phyloP scores from a whole-genome alignment of 1,284 basidiomycete species.

The Macrocystidia cucumis region DNA sequence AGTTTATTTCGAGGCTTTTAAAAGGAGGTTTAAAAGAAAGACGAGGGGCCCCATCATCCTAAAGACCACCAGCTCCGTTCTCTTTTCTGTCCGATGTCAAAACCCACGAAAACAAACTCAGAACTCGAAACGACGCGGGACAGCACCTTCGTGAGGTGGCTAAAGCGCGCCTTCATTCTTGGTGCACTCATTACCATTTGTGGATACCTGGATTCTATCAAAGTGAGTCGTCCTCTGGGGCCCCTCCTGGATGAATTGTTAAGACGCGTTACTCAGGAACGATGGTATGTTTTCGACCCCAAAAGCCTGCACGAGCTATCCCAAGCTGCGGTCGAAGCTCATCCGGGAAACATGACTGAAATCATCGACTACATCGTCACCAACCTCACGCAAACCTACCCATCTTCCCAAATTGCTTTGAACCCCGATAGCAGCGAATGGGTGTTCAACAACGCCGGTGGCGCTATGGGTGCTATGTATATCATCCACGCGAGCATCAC shows the following conservation, averaged over 20 bases:
- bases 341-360: slow-evolving; percentile 52
- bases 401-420: slow-evolving; percentile 45
- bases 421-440: slow-evolving; percentile 73
- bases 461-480: slow-evolving; percentile 98
- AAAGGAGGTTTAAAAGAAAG: too few species aligned
- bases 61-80: too few species aligned
- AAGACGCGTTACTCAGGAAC: slow-evolving; percentile 24
- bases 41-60: too few species aligned
- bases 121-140: too few species aligned
- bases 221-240: slow-evolving; percentile 29
- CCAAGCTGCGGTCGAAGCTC: slow-evolving; percentile 58
- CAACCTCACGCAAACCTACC: slow-evolving; percentile 67
- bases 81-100: too few species aligned
- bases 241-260: slow-evolving; percentile 1
- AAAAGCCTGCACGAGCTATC: slow-evolving; percentile 59
- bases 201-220: slow-evolving; percentile 48
- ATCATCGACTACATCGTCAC: slow-evolving; percentile 75
- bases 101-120: too few species aligned
- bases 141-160: too few species aligned
- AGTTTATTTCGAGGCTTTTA: too few species aligned
- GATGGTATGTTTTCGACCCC: slow-evolving; percentile 71
- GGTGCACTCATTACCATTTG: slow-evolving; percentile 33
- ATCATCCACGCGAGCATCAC: slow-evolving; percentile 93
- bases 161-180: too few species aligned
- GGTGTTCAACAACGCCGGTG: slow-evolving; percentile 97